Base-by-base conservation (phyloP, 108 stramenopile species). In the Pseudonitzschia multiseries region DNA sequence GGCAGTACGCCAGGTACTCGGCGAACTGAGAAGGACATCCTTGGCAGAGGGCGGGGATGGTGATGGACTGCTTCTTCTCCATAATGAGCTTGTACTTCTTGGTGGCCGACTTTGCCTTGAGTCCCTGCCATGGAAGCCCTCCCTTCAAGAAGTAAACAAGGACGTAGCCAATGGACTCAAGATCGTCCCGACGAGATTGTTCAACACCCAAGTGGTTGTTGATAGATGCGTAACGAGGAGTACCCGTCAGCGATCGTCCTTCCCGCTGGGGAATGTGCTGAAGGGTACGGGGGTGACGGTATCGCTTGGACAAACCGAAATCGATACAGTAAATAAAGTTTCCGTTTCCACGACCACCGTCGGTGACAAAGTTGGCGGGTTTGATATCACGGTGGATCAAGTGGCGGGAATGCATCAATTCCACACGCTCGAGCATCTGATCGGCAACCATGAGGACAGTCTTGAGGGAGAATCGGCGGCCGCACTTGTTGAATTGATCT, bases 171-270 rank as follows among this genome's bases (percentile, higher is more conserved):
- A 99, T 98, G 57, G 87, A 89, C 77, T 99, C 98, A 17, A 99
- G 77, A 73, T 99, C 98, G 63, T 99, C 98, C 27, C 98, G 92
- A 65, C 98, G 91, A 32, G 93, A 93, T 69, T 98, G 97, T 77
- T 99, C 98, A 43, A 98, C 89, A 63, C 98, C 98, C 85, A 97
- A 92, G 75, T 99, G 98, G 74, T 98, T 99, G 78, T 97, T 97
- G 71, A 99, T 96, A 64, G 96, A 97, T 46, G 97, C 97, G 72
- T 99, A 99, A 72, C 98, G 95, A 17, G 95, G 96, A 40, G 96
- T 96, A 36, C 96, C 97, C 6, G 97, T 98, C 57, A 98, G 80
- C 51, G 87, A 89, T 33, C 97, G 76, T 36, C 98, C 98, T 74
- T 98, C 97, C 36, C 98, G 91, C 73, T 97, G 95, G 41, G 98